Conservation (phyloP, 768 basidiomycete species). For the Rhodosporidiobolus odoratus region DNA sequence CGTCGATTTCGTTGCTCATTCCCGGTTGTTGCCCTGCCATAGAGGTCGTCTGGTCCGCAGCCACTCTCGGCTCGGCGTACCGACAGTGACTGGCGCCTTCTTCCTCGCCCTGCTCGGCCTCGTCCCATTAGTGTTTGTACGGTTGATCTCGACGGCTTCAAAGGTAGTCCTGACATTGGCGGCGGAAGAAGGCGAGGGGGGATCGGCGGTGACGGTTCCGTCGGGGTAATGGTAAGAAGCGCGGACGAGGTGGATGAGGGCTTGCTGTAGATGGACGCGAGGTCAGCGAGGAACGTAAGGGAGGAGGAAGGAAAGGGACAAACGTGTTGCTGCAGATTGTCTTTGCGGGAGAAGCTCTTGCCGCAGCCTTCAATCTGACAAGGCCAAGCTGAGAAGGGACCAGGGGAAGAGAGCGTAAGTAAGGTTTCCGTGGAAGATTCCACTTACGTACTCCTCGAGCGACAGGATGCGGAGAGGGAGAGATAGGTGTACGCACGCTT, state of each 20-base stretch:
- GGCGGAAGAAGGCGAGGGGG: constrained; percentile 12
- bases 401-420: no score
- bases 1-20: no score
- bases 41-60: no score
- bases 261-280: constrained; percentile 12
- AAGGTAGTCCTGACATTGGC: constrained; percentile 6
- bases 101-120: neutral
- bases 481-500: constrained; percentile 63
- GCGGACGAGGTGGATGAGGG: constrained; percentile 25
- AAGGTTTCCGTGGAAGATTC: neutral
- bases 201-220: constrained; percentile 15
- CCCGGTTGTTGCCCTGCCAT: no score
- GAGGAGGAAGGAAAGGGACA: neutral
- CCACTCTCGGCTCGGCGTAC: no score
- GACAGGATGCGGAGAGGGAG: neutral
- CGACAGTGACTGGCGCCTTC: no score
- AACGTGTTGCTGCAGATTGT: constrained; percentile 59
- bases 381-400: constrained; percentile 57
- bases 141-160: constrained; percentile 18
- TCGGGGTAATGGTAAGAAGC: constrained; percentile 23
- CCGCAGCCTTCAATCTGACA: constrained; percentile 64
- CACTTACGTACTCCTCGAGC: neutral
- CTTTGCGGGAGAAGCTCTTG: constrained; percentile 72
- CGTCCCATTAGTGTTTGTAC: neutral
- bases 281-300: no score